These are phyloP conservation scores for Rhodotorula diobovata DNA, from an alignment of 768 basidiomycete genomes.

Conservation along the genomic window DNA sequence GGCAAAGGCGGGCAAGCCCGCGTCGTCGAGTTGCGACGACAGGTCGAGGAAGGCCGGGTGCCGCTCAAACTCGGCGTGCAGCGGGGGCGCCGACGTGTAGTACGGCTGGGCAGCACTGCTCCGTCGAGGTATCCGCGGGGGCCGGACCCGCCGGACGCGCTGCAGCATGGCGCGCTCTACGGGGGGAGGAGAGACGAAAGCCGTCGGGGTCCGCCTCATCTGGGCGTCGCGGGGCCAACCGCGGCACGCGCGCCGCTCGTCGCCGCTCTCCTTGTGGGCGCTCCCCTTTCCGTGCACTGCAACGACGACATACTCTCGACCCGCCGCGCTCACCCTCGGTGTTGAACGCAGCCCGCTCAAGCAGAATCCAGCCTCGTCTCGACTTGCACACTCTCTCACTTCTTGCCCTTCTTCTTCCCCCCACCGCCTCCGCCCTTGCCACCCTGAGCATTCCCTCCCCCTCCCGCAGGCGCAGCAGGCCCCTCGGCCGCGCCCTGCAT, in stretches of 20 bases:
- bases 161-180: not conserved
- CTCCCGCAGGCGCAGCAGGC: constrained; percentile 37
- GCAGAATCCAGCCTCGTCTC: not conserved
- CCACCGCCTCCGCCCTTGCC: constrained; percentile 26
- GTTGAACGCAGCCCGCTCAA: too few species aligned
- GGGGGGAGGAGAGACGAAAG: not conserved
- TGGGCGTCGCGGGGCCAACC: too few species aligned
- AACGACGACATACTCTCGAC: too few species aligned
- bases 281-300: too few species aligned
- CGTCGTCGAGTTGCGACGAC: not conserved
- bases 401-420: constrained; percentile 37
- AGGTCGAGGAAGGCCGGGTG: constrained; percentile 23
- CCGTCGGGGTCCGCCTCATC: too few species aligned
- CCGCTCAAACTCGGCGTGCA: constrained; percentile 14
- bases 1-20: constrained; percentile 52
- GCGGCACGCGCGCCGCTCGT: too few species aligned
- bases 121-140: not conserved
- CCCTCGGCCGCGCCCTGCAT: constrained; percentile 34
- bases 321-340: too few species aligned
- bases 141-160: not conserved
- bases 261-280: too few species aligned
- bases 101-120: not conserved
- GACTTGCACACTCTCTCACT: constrained; percentile 2
- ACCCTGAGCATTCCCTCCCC: constrained; percentile 21
- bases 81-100: not conserved